A percentile compares a stretch with the other conserved stretches of the same genome.
phyloP scores from a whole-genome alignment of 257 asterid species.

The Solanum okadae region DNA sequence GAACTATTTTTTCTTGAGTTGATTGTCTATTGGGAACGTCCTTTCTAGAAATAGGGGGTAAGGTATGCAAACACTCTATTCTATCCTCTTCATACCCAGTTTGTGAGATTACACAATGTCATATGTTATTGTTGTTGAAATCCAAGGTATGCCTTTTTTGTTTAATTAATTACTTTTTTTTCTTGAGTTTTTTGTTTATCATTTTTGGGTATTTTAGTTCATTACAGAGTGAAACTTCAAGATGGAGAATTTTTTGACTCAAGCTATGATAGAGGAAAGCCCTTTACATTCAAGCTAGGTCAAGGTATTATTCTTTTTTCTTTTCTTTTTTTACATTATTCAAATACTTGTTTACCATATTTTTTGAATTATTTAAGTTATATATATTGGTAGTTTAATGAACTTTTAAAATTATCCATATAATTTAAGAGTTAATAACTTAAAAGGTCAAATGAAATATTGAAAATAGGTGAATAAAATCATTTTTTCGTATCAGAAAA shows the following conservation, averaged over 20 bases:
- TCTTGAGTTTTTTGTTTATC: background rate
- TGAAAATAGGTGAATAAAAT: background rate
- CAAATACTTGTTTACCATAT: background rate
- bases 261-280: constrained; percentile 34
- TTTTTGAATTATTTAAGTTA: background rate
- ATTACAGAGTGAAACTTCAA: constrained; percentile 36
- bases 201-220: constrained; percentile 31
- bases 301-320: constrained; percentile 19
- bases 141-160: background rate
- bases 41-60: background rate
- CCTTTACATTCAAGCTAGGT: constrained; percentile 52
- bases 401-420: background rate
- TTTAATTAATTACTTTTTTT: background rate
- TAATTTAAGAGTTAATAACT: background rate
- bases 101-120: rapidly evolving
- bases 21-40: rapidly evolving
- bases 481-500: background rate
- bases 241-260: constrained; percentile 35
- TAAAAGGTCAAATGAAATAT: background rate
- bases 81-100: background rate
- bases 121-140: constrained; percentile 2
- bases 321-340: background rate
- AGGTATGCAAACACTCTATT: rapidly evolving
- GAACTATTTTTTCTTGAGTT: background rate
- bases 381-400: background rate